These are phyloP conservation scores for Grosmannia penicillata DNA, from an alignment of 2,329 filamentous ascomycete genomes.

Conservation along the genomic window DNA sequence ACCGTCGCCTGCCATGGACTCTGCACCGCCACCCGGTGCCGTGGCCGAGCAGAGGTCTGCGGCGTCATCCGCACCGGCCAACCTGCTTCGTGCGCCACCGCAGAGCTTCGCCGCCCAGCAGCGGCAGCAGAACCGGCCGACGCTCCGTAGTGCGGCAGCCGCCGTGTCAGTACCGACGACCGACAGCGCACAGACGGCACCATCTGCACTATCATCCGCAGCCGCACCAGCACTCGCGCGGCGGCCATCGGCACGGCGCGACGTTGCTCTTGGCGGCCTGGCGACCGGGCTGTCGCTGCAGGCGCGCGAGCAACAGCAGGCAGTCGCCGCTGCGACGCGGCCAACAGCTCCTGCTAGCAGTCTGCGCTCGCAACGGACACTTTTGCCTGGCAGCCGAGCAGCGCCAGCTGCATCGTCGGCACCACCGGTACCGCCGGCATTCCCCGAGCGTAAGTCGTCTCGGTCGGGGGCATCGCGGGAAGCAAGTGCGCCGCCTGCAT, in stretches of 20 bases:
- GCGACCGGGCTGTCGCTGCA: slow-evolving; percentile 10
- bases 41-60: background rate
- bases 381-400: background rate
- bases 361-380: background rate
- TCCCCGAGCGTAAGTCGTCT: no score
- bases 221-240: background rate
- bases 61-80: slow-evolving; percentile 14
- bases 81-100: slow-evolving; percentile 36
- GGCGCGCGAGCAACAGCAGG: slow-evolving; percentile 9
- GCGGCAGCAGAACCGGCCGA: slow-evolving; percentile 37
- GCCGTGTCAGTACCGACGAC: slow-evolving; percentile 1
- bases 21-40: slow-evolving; percentile 9
- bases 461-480: no score
- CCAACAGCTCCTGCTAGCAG: background rate
- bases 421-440: no score
- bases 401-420: background rate
- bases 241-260: slow-evolving; percentile 6
- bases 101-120: slow-evolving; percentile 56
- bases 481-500: no score
- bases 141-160: background rate
- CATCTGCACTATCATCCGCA: background rate
- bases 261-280: slow-evolving; percentile 9
- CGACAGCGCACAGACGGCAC: no score
- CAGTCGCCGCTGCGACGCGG: slow-evolving; percentile 6
- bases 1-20: background rate